A percentile compares a stretch with the other conserved stretches of the same genome.
Conservation (phyloP, 2,329 filamentous ascomycete genomes). For the Colletotrichum scovillei region DNA sequence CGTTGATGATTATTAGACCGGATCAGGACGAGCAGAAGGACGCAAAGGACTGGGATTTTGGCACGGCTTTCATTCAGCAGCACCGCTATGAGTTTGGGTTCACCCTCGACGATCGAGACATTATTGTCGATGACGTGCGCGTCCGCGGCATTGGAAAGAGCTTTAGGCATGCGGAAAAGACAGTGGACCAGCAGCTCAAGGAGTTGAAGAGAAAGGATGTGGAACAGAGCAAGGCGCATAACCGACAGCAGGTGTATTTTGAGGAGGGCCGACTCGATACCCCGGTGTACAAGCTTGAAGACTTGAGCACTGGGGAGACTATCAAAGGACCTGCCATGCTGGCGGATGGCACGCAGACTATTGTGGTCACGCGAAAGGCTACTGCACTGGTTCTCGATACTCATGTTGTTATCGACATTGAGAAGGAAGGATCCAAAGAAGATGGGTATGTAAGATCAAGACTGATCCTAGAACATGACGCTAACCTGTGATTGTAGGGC, state of each 20-base stretch:
- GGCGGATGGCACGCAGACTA: constrained; percentile 89
- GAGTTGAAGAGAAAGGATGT: constrained; percentile 71
- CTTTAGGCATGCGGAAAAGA: constrained; percentile 82
- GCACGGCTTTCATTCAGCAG: constrained; percentile 84
- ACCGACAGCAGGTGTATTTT: constrained; percentile 79
- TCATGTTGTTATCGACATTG: constrained; percentile 89
- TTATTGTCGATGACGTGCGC: constrained; percentile 90
- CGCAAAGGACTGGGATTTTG: constrained; percentile 81
- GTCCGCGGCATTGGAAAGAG: constrained; percentile 91
- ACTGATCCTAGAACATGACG: too few species aligned
- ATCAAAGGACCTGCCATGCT: constrained; percentile 86
- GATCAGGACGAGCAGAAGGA: constrained; percentile 68
- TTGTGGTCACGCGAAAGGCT: constrained; percentile 85
- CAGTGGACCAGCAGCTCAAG: constrained; percentile 85
- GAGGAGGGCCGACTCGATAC: constrained; percentile 83
- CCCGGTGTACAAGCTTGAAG: constrained; percentile 83
- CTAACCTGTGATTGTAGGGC: too few species aligned
- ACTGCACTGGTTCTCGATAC: constrained; percentile 84
- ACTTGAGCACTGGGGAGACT: constrained; percentile 77
- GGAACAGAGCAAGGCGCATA: constrained; percentile 70
- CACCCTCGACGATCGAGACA: constrained; percentile 83
- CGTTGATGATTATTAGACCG: constrained; percentile 88
- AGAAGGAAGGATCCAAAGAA: constrained; percentile 59
- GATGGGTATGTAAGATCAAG: constrained; percentile 35
- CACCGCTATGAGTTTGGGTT: constrained; percentile 96